Percentiles rank a stretch among this genome's conserved stretches.
Conservation (phyloP, 495 filamentous ascomycete species). For the Daldinia vernicosa region DNA sequence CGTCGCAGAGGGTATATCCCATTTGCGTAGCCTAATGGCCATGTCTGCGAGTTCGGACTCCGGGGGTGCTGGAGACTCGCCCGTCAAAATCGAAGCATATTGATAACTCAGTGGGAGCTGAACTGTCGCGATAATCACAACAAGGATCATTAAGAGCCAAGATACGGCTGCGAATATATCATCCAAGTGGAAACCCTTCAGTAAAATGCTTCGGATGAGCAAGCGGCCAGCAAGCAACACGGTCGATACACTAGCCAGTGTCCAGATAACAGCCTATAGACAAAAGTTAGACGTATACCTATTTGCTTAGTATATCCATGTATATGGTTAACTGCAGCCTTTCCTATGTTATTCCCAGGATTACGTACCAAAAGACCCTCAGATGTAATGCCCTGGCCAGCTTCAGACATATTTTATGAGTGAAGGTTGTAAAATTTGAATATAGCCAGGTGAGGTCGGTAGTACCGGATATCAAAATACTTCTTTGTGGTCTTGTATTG, state of each 20-base stretch:
- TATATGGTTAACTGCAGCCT: too few species aligned
- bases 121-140: slow-evolving; percentile 16
- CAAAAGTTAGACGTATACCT: neutral
- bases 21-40: slow-evolving; percentile 22
- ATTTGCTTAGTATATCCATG: too few species aligned
- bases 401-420: slow-evolving; percentile 18
- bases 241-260: slow-evolving; percentile 2
- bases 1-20: neutral
- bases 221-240: slow-evolving; percentile 10
- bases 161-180: slow-evolving; percentile 18
- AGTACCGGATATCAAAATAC: too few species aligned
- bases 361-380: slow-evolving; percentile 14
- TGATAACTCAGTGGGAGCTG: slow-evolving; percentile 18
- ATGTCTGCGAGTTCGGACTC: slow-evolving; percentile 13
- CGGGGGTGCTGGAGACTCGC: slow-evolving; percentile 22
- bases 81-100: slow-evolving; percentile 21
- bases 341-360: neutral
- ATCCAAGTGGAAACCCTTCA: slow-evolving; percentile 29
- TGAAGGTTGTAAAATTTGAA: neutral
- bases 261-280: slow-evolving; percentile 23
- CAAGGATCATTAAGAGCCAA: slow-evolving; percentile 12
- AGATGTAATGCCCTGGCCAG: slow-evolving; percentile 19
- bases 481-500: too few species aligned
- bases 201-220: slow-evolving; percentile 11
- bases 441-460: too few species aligned